Evolutionary conservation across 2,329 filamentous ascomycete genomes (phyloP).

Genomic region (Paramyrothecium roridum): DNA sequence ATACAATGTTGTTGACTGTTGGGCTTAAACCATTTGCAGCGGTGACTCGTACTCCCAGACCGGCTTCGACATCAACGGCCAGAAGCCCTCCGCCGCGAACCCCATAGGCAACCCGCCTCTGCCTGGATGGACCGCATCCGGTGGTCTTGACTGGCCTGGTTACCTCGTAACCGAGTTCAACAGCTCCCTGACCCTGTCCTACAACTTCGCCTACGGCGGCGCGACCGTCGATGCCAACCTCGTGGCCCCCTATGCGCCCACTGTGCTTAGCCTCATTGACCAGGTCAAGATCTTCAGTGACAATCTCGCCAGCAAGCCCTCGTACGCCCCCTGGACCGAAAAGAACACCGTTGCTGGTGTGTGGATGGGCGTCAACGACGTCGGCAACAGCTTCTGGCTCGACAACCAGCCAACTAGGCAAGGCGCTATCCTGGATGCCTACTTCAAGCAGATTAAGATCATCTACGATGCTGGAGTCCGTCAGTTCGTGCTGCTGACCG

Average conservation of each 20-base stretch:
- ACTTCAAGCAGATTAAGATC: slow-evolving; percentile 35
- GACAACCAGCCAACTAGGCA: slow-evolving; percentile 28
- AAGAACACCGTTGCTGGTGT: slow-evolving; percentile 40
- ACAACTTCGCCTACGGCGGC: slow-evolving; percentile 53
- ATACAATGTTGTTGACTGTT: no score
- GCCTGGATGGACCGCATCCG: slow-evolving; percentile 45
- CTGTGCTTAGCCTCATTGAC: slow-evolving; percentile 18
- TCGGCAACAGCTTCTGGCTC: slow-evolving; percentile 43
- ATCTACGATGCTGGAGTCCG: slow-evolving; percentile 52
- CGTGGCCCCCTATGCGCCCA: slow-evolving; percentile 52
- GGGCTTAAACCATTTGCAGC: slow-evolving; percentile 6
- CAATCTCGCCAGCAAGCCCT: slow-evolving; percentile 24
- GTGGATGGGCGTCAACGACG: slow-evolving; percentile 56
- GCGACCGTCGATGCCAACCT: slow-evolving; percentile 50
- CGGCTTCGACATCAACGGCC: slow-evolving; percentile 50
- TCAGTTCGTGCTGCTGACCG: slow-evolving; percentile 58
- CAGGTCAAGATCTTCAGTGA: slow-evolving; percentile 23
- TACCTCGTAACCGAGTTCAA: slow-evolving; percentile 46
- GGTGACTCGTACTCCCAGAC: slow-evolving; percentile 30
- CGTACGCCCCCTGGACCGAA: slow-evolving; percentile 36
- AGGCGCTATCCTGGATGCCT: slow-evolving; percentile 37
- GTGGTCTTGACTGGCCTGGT: slow-evolving; percentile 51
- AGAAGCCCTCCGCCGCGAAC: slow-evolving; percentile 49
- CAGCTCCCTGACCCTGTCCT: slow-evolving; percentile 38
- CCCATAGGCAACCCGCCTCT: slow-evolving; percentile 61